Evolutionary conservation across 2,329 filamentous ascomycete genomes (phyloP), one percentile per base, ranked within the genome.

Genomic region (Aspergillus clavatus): DNA sequence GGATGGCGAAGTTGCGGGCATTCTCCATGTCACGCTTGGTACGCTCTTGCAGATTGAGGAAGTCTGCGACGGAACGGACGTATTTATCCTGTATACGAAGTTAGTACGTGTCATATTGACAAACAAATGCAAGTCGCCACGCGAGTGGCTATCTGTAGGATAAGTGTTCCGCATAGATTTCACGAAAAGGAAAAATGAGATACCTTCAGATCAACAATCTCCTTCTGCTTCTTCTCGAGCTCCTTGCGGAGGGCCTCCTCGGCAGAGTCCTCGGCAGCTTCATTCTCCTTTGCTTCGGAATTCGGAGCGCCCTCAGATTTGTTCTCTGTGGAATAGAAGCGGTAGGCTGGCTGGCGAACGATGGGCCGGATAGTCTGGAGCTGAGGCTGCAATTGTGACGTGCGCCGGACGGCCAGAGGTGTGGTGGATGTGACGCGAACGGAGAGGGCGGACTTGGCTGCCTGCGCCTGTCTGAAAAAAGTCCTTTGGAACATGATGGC

Each of bases 31-130:
- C 93, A 64, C 93, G 89, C 68, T 84, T 81, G 35, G 89, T 95
- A 64, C 93, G 88, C 64, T 96, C 89, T 75, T 97, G 91, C 41
- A 98, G 86, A 74, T 97, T 98, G 67, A 89, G 89, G 81, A 94
- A 97, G 62, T 98, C 93, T 72, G 93, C 93, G 54, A 97, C 83
- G 44, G 87, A 86, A 67, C 93, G 91, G 53, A 96, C 81, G 72
- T 89, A 94, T 76, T 89, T 93, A 73, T 97, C 93, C 93, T 97
- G 39, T 44, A 12, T 40, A 10, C 38, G 24, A 14, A 21, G n/a
- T 45, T 28, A 38, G 41, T 18, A 33, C 8, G n/a, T 26, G 14
- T 33, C 23, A 38, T 22, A 7, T 29, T 35, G 26, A 7, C n/a
- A n/a, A n/a, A n/a, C n/a, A n/a, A n/a, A n/a, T n/a, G n/a, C n/a